phyloP scores from a whole-genome alignment of 345 rosid species.

The Corchorus capsularis region DNA sequence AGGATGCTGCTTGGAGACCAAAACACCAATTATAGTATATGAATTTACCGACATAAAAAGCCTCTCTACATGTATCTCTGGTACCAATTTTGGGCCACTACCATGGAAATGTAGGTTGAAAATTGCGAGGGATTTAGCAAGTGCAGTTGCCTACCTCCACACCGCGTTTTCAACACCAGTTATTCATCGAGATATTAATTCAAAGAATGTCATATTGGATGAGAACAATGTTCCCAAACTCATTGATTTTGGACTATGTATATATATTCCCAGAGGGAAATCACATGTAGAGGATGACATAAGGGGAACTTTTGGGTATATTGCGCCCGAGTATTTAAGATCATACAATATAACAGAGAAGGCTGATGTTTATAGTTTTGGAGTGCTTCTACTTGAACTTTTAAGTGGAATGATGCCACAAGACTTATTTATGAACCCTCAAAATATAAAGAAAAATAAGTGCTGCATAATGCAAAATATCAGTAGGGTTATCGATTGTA shows the following conservation, averaged over 20 bases:
- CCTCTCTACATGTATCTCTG: slow-evolving; percentile 19
- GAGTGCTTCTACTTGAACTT: slow-evolving; percentile 17
- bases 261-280: slow-evolving; percentile 29
- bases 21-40: slow-evolving; percentile 19
- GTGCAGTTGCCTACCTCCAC: slow-evolving; percentile 19
- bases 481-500: background rate
- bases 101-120: background rate
- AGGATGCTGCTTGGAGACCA: no score
- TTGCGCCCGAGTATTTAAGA: slow-evolving; percentile 17
- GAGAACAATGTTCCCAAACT: slow-evolving; percentile 14
- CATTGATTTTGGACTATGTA: background rate
- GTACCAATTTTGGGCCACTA: slow-evolving; percentile 7
- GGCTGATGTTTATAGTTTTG: slow-evolving; percentile 25
- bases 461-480: no score
- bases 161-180: slow-evolving; percentile 26
- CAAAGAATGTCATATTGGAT: background rate
- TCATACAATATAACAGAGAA: slow-evolving; percentile 27
- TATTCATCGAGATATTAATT: slow-evolving; percentile 4
- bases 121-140: no score
- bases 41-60: background rate
- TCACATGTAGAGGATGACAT: background rate
- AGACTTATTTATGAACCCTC: no score
- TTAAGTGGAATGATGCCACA: slow-evolving; percentile 17
- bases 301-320: background rate
- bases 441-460: no score